A percentile compares a stretch with the other conserved stretches of the same genome.
Evolutionary conservation across 2,329 filamentous ascomycete species (phyloP).

Genomic region (Didymella segeticola): DNA sequence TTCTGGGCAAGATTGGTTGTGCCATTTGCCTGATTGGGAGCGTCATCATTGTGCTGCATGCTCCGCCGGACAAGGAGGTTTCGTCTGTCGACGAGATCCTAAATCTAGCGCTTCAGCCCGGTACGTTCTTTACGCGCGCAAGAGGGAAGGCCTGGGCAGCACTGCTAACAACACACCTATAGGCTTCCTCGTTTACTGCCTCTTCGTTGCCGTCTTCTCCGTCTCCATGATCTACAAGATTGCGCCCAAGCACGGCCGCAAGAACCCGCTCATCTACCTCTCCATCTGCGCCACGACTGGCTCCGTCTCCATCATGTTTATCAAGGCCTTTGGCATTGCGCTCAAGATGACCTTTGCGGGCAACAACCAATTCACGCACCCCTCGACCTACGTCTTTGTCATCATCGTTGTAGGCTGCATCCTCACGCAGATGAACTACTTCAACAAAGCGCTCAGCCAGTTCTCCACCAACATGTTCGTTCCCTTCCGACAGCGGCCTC

Average conservation of each 20-base stretch:
- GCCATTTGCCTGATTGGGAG: conserved; percentile 95
- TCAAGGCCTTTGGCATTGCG: conserved; percentile 98
- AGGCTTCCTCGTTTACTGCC: conserved; percentile 91
- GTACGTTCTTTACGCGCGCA: conserved; percentile 62
- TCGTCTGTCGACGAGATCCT: conserved; percentile 91
- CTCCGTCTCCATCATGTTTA: conserved; percentile 97
- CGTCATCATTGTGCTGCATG: conserved; percentile 96
- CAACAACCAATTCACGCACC: conserved; percentile 93
- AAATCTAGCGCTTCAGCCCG: conserved; percentile 86
- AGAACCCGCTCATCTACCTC: conserved; percentile 94
- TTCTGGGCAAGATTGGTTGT: conserved; percentile 89
- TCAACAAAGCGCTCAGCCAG: conserved; percentile 96
- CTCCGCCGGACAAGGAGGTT: conserved; percentile 91
- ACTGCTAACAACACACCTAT: conserved; percentile 23
- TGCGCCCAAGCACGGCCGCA: conserved; percentile 87
- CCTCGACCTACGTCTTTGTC: conserved; percentile 96
- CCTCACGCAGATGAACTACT: conserved; percentile 99
- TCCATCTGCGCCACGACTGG: conserved; percentile 98
- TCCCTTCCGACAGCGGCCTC: not conserved
- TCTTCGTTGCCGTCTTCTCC: conserved; percentile 81
- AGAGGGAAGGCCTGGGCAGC: not conserved
- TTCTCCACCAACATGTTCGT: conserved; percentile 97
- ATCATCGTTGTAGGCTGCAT: conserved; percentile 94
- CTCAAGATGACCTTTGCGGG: conserved; percentile 92
- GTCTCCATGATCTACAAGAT: conserved; percentile 96